Evolutionary conservation across 2,329 filamentous ascomycete genomes (phyloP).

Genomic region (Fusarium solani-melongenae): DNA sequence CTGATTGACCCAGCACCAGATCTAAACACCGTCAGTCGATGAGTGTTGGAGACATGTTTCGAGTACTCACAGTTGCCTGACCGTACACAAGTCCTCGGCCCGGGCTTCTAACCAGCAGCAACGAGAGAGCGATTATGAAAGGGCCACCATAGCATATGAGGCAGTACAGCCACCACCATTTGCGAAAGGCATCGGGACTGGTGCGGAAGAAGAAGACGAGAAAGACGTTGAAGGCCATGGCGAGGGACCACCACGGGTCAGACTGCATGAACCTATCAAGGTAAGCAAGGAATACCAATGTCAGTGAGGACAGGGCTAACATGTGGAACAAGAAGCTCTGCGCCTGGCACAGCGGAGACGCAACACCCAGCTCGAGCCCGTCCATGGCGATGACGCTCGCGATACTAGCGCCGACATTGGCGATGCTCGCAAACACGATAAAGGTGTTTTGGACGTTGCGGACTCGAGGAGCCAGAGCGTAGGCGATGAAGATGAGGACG

Average conservation of each 20-base stretch:
- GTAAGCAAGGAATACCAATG: conserved; percentile 40
- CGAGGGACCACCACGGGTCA: conserved; percentile 81
- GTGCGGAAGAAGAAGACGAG: conserved; percentile 73
- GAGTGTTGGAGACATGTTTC: background rate
- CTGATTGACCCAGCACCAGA: conserved; percentile 71
- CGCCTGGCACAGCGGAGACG: conserved; percentile 69
- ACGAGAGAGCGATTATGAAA: conserved; percentile 72
- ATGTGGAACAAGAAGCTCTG: conserved; percentile 74
- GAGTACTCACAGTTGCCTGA: conserved; percentile 63
- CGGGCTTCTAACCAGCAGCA: conserved; percentile 65
- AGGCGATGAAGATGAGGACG: conserved; percentile 63
- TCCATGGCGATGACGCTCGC: conserved; percentile 79
- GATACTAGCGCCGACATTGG: conserved; percentile 68
- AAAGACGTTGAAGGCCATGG: conserved; percentile 86
- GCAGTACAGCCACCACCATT: conserved; percentile 78
- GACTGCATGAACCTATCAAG: conserved; percentile 77
- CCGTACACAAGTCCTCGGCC: conserved; percentile 60
- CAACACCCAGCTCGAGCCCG: conserved; percentile 65
- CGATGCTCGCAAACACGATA: conserved; percentile 69
- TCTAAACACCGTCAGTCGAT: conserved; percentile 49
- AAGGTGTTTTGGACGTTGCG: conserved; percentile 71
- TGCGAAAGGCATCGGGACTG: conserved; percentile 74
- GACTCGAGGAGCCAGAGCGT: conserved; percentile 60
- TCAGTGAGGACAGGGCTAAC: conserved; percentile 58
- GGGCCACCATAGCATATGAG: conserved; percentile 78